Evolutionary conservation across 371 early-diverging fungal genomes (phyloP).

Genomic region (Mortierella sp.): DNA sequence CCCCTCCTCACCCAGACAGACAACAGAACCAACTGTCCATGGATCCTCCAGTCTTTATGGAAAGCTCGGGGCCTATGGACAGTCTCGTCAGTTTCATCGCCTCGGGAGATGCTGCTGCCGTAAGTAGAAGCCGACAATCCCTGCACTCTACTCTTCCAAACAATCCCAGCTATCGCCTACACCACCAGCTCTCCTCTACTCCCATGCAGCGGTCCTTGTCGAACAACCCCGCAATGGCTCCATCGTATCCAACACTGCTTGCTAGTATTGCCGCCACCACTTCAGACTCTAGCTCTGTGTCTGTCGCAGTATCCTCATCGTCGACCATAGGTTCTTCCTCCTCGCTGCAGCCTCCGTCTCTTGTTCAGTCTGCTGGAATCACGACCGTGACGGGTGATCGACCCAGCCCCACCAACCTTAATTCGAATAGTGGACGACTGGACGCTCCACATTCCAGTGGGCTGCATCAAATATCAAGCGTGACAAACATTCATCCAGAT

Average conservation of each 20-base stretch:
- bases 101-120: constrained; percentile 4
- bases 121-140: constrained; percentile 2
- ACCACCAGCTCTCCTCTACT: constrained; percentile 17
- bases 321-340: constrained; percentile 2
- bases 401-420: constrained; percentile 6
- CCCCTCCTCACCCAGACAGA: neutral
- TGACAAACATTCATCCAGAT: neutral
- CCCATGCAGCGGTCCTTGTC: constrained; percentile 43
- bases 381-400: constrained; percentile 10
- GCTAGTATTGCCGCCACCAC: constrained; percentile 22
- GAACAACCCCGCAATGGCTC: constrained; percentile 25
- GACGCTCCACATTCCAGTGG: neutral
- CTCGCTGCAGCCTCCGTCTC: neutral
- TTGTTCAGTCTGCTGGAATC: neutral
- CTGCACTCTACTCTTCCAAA: neutral
- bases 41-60: constrained; percentile 7
- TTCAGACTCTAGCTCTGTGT: constrained; percentile 18
- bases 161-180: neutral
- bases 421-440: neutral
- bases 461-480: constrained; percentile 1
- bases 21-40: constrained; percentile 2
- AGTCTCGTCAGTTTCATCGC: constrained; percentile 8
- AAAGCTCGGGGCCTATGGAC: constrained; percentile 15
- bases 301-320: constrained; percentile 15
- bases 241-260: neutral